Conservation (phyloP, 176 grass and related monocot genomes). For the Melocanna baccifera region DNA sequence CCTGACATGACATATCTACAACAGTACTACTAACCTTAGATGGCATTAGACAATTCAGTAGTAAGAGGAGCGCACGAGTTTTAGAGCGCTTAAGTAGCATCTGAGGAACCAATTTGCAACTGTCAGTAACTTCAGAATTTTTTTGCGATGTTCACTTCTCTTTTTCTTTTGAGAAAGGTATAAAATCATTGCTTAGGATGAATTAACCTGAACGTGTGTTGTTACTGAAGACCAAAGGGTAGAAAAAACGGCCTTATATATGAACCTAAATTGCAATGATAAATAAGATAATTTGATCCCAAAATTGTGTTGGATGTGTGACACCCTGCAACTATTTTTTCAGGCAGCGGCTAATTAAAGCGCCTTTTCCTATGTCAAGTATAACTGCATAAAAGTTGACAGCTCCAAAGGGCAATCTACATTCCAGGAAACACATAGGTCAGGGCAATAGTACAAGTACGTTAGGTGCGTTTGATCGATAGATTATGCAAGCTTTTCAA, state of each 20-base stretch:
- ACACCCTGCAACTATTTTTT: neutral
- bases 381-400: neutral
- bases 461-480: neutral
- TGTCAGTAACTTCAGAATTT: neutral
- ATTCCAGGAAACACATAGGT: neutral
- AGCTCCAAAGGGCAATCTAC: constrained; percentile 18
- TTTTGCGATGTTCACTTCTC: neutral
- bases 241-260: neutral
- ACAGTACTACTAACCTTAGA: neutral
- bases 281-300: neutral
- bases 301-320: neutral
- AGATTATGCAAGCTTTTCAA: constrained; percentile 18
- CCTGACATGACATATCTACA: neutral
- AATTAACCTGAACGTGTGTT: neutral
- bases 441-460: neutral
- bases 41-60: neutral
- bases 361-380: neutral
- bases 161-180: neutral
- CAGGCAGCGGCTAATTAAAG: neutral
- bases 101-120: neutral
- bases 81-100: neutral
- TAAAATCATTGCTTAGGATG: neutral
- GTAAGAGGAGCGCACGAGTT: neutral
- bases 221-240: neutral
- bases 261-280: neutral